Conservation (phyloP, 768 basidiomycete species). For the Mycena vitilis region DNA sequence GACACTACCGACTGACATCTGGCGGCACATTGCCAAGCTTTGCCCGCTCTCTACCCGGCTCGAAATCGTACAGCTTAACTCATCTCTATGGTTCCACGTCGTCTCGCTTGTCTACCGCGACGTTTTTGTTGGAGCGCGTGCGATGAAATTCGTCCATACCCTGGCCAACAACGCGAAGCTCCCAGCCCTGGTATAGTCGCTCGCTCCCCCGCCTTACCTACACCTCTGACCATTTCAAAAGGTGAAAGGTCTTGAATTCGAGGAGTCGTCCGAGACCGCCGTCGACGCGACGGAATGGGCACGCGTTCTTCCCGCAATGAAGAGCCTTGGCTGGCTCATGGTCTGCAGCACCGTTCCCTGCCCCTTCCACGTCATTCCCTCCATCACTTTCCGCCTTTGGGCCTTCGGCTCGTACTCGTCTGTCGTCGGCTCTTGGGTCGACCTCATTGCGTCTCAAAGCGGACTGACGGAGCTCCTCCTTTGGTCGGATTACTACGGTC, state of each 20-base stretch:
- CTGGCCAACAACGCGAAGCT: not conserved
- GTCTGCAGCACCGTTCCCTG: not conserved
- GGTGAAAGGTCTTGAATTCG: not conserved
- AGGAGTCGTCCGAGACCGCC: not conserved
- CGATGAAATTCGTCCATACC: not conserved
- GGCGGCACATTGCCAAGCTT: not conserved
- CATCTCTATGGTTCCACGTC: not conserved
- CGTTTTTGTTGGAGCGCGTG: not conserved
- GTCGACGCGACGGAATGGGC: not conserved
- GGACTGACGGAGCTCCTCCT: no score
- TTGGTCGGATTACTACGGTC: no score
- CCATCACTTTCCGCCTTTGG: not conserved
- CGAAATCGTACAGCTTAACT: no score
- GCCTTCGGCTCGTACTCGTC: not conserved
- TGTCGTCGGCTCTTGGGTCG: not conserved
- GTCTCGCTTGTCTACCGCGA: no score
- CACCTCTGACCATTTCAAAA: no score
- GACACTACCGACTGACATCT: not conserved
- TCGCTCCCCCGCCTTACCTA: no score
- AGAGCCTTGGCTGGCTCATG: not conserved
- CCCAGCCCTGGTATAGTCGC: not conserved
- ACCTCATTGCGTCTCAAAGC: not conserved
- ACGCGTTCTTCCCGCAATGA: not conserved
- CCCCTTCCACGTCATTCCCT: not conserved
- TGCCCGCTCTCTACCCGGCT: no score